These are phyloP conservation scores for Aspergillus terreus DNA, from an alignment of 2,329 filamentous ascomycete species.

Conservation along the genomic window DNA sequence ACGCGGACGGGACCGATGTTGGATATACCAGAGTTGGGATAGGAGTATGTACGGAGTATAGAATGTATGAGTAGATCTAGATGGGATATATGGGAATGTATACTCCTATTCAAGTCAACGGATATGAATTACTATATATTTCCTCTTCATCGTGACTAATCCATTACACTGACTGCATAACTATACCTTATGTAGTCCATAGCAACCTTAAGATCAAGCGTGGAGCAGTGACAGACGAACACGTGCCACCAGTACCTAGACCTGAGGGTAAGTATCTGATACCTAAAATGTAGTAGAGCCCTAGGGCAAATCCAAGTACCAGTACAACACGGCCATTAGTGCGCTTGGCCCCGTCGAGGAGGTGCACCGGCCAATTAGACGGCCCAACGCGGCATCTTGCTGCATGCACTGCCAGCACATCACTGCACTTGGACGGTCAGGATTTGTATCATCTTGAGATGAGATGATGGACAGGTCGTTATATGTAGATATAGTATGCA, in stretches of 20 bases:
- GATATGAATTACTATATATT: no score
- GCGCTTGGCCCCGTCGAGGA: conserved; percentile 7
- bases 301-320: background rate
- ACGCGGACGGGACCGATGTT: background rate
- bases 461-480: no score
- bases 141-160: no score
- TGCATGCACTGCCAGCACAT: conserved; percentile 32
- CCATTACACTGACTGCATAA: no score
- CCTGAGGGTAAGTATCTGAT: background rate
- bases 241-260: background rate
- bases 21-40: background rate
- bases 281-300: background rate
- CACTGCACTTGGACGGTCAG: background rate
- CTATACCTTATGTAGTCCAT: background rate
- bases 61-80: no score
- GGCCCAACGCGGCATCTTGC: conserved; percentile 20
- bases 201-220: background rate
- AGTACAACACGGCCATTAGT: no score
- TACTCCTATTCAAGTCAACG: no score
- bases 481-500: no score
- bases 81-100: no score
- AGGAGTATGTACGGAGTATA: no score
- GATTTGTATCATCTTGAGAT: background rate
- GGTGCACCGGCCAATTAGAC: conserved; percentile 27
- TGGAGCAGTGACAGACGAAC: conserved; percentile 6